Percentiles rank a stretch among this genome's conserved stretches.
These are phyloP conservation scores for Debaryomycetaceae sp. DNA, from an alignment of 1,139 yeast genomes.

Conservation along the genomic window DNA sequence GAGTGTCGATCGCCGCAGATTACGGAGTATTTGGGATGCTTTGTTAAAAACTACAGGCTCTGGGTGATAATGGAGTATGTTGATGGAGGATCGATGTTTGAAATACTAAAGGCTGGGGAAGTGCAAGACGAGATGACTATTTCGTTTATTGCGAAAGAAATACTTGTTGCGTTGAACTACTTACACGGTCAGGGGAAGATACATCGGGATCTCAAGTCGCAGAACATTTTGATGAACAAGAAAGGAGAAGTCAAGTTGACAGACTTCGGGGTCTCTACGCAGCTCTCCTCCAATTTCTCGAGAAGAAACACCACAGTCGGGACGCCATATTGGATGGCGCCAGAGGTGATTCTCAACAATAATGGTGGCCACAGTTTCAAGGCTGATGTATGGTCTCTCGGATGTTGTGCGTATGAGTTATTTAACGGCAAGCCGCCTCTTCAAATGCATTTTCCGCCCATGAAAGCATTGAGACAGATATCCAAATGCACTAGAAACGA, in stretches of 20 bases:
- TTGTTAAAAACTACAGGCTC: conserved; percentile 70
- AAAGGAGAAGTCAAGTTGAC: conserved; percentile 85
- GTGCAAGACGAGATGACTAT: conserved; percentile 43
- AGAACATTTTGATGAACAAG: conserved; percentile 66
- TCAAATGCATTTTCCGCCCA: conserved; percentile 64
- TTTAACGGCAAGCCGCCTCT: conserved; percentile 84
- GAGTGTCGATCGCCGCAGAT: conserved; percentile 71
- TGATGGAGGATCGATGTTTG: conserved; percentile 82
- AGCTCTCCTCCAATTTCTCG: conserved; percentile 71
- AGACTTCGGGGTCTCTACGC: conserved; percentile 95
- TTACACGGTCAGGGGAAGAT: conserved; percentile 77
- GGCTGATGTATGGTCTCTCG: conserved; percentile 96
- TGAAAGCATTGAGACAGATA: conserved; percentile 64
- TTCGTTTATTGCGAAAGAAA: conserved; percentile 54
- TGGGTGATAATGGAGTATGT: conserved; percentile 88
- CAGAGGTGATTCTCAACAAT: conserved; percentile 85
- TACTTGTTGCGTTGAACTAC: conserved; percentile 66
- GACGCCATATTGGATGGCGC: conserved; percentile 99
- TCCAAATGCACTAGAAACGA: conserved; percentile 33
- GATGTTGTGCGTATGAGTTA: conserved; percentile 83
- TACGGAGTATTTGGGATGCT: conserved; percentile 76
- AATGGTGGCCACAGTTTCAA: conserved; percentile 72
- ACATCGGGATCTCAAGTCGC: conserved; percentile 85
- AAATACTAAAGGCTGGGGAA: conserved; percentile 61
- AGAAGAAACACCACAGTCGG: conserved; percentile 91